These are phyloP conservation scores for Pleurozium schreberi DNA, from an alignment of 225 moss, liverwort and hornwort species.

Conservation along the genomic window DNA sequence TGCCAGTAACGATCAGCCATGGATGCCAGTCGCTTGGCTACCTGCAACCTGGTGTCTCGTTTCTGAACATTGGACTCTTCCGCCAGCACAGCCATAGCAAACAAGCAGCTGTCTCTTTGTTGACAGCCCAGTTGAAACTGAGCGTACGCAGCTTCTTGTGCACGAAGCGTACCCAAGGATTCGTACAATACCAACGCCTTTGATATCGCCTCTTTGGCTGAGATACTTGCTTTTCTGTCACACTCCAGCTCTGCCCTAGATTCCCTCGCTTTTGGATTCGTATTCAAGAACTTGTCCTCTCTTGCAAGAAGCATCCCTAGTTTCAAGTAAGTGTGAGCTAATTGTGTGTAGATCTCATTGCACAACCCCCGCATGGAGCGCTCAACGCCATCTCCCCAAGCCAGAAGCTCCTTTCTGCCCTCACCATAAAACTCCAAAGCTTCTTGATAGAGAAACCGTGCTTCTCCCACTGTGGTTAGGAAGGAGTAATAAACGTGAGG, in stretches of 20 bases:
- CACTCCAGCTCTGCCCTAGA: background rate
- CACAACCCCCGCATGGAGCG: slow-evolving; percentile 57
- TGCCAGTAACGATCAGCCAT: slow-evolving; percentile 91
- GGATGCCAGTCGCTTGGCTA: slow-evolving; percentile 61
- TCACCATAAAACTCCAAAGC: slow-evolving; percentile 74
- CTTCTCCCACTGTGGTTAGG: slow-evolving; percentile 51
- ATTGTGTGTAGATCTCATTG: slow-evolving; percentile 84
- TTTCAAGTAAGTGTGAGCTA: slow-evolving; percentile 84
- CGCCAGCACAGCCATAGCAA: slow-evolving; percentile 30
- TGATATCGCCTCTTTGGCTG: slow-evolving; percentile 85
- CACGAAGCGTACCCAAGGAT: slow-evolving; percentile 65
- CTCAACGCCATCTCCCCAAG: slow-evolving; percentile 38
- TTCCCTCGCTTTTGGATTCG: slow-evolving; percentile 19
- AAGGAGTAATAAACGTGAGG: slow-evolving; percentile 26
- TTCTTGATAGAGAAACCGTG: slow-evolving; percentile 70
- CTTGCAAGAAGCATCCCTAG: slow-evolving; percentile 85
- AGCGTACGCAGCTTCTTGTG: slow-evolving; percentile 87
- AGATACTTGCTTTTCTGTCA: slow-evolving; percentile 23
- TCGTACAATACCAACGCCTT: slow-evolving; percentile 89
- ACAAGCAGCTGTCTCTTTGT: slow-evolving; percentile 66
- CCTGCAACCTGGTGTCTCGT: slow-evolving; percentile 49
- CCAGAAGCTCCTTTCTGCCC: slow-evolving; percentile 63
- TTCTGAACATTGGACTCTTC: slow-evolving; percentile 50
- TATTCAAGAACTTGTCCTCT: slow-evolving; percentile 65
- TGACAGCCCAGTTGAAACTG: slow-evolving; percentile 89